Percentiles rank a stretch among this genome's conserved stretches.
Conservation (phyloP, 805 yeast genomes). For the Ogataea haglerorum region DNA sequence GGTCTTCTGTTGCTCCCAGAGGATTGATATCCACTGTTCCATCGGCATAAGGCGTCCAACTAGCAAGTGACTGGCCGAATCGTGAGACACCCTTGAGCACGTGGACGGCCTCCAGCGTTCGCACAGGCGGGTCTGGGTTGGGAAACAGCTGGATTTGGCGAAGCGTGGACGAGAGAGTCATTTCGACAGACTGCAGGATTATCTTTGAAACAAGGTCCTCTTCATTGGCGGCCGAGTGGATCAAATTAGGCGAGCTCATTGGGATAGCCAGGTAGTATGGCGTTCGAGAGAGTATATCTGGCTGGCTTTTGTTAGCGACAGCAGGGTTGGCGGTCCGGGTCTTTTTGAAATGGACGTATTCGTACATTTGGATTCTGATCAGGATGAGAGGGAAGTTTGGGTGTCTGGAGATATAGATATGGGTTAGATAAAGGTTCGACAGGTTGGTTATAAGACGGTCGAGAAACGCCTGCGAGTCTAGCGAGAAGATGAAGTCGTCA, state of each 20-base stretch:
- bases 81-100: slow-evolving; percentile 61
- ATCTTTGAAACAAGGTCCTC: slow-evolving; percentile 47
- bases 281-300: slow-evolving; percentile 49
- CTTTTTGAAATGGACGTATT: slow-evolving; percentile 32
- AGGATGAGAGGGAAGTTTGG: slow-evolving; percentile 59
- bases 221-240: slow-evolving; percentile 46
- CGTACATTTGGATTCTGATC: slow-evolving; percentile 68
- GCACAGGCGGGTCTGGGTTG: slow-evolving; percentile 36
- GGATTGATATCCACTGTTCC: slow-evolving; percentile 65
- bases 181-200: slow-evolving; percentile 58
- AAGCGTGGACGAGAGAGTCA: slow-evolving; percentile 45
- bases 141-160: slow-evolving; percentile 40
- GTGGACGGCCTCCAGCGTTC: slow-evolving; percentile 53
- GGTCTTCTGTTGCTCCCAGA: slow-evolving; percentile 42
- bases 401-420: slow-evolving; percentile 64
- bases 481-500: slow-evolving; percentile 32
- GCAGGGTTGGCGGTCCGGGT: slow-evolving; percentile 2
- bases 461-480: slow-evolving; percentile 52
- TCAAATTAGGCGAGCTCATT: slow-evolving; percentile 58
- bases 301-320: slow-evolving; percentile 20
- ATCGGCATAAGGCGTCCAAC: slow-evolving; percentile 74
- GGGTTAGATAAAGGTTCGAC: slow-evolving; percentile 52
- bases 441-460: slow-evolving; percentile 45
- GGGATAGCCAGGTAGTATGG: slow-evolving; percentile 71
- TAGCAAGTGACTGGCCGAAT: slow-evolving; percentile 58